A percentile compares a stretch with the other conserved stretches of the same genome.
These are phyloP conservation scores for Stenocarpella maydis DNA, from an alignment of 2,329 filamentous ascomycete species.

Conservation along the genomic window DNA sequence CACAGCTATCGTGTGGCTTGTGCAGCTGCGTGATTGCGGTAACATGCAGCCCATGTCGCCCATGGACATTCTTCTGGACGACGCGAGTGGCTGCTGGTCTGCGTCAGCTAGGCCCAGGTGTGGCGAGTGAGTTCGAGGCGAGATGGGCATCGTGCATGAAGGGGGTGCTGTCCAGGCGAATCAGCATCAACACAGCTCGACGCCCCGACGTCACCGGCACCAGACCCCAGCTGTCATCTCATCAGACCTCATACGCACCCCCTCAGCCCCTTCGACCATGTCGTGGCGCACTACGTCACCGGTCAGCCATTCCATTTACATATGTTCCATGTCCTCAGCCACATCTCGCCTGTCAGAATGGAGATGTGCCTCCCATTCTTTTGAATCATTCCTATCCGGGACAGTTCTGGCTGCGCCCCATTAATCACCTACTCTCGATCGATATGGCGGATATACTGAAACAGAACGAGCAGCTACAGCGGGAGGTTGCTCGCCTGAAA, in stretches of 20 bases:
- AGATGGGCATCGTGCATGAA: slow-evolving; percentile 30
- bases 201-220: slow-evolving; percentile 27
- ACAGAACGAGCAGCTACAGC: slow-evolving; percentile 18
- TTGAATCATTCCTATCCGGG: neutral
- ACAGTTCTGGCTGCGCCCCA: neutral
- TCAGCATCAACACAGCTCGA: slow-evolving; percentile 6
- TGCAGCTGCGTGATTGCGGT: neutral
- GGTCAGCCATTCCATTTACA: slow-evolving; percentile 12
- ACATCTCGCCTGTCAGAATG: neutral
- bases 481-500: slow-evolving; percentile 33
- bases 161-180: slow-evolving; percentile 21
- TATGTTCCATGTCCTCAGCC: slow-evolving; percentile 18
- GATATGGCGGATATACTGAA: slow-evolving; percentile 30
- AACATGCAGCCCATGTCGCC: no score
- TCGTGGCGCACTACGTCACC: slow-evolving; percentile 28
- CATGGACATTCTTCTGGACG: neutral
- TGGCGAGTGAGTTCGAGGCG: slow-evolving; percentile 31
- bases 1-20: slow-evolving; percentile 22
- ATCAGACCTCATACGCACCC: neutral
- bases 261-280: neutral
- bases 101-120: slow-evolving; percentile 25
- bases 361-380: neutral
- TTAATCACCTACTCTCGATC: neutral
- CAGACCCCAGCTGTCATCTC: slow-evolving; percentile 26
- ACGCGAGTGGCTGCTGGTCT: slow-evolving; percentile 18